Evolutionary conservation across 2,329 filamentous ascomycete species (phyloP), one percentile per base, ranked within the genome.

Genomic region (Aspergillus eucalypticola): DNA sequence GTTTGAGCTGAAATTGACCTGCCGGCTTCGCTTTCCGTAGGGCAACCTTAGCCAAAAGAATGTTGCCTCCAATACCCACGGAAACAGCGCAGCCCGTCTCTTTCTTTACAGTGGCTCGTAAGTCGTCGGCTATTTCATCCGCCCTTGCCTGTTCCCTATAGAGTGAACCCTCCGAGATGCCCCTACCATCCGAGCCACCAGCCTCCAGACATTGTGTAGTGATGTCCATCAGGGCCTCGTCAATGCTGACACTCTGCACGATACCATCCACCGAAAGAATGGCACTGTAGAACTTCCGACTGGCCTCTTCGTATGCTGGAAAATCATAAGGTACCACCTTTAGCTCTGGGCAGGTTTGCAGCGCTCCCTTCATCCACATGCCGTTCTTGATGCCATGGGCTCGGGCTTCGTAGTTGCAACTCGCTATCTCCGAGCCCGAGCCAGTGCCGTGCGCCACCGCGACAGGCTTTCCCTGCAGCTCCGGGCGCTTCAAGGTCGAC

Each of bases 361-460:
- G 82, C 0, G 95, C 95, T 35, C 85, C 84, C 73, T 94, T 96
- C 94, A 99, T 98, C 95, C 96, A 99, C 95, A 98, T 99, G 39
- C 96, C 96, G 67, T 99, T 99, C 72, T 93, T 96, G 57, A 99
- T 83, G 1, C 94, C 94, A 67, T 88, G 95, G 32, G 86, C 83
- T 39, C 95, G 87, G 6, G 96, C 95, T 19, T 90, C 88, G 72
- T 99, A 99, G 70, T 99, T 99, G 77, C 95, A 99, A 65, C 93
- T 97, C 21, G 95, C 95, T 69, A 99, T 98, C 72, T 99, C 95
- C 0, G 94, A 96, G 0, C 91, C 92, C 23, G 86, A 86, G 0
- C 94, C 94, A 48, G 84, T 85, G 4, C 94, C 90, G 71, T 99
- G 95, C 3, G 95, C 94, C 35, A 99, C 90, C 0, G 91, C 95